These are phyloP conservation scores for Helotiales sp. DNA, from an alignment of 2,329 filamentous ascomycete species.

Conservation along the genomic window DNA sequence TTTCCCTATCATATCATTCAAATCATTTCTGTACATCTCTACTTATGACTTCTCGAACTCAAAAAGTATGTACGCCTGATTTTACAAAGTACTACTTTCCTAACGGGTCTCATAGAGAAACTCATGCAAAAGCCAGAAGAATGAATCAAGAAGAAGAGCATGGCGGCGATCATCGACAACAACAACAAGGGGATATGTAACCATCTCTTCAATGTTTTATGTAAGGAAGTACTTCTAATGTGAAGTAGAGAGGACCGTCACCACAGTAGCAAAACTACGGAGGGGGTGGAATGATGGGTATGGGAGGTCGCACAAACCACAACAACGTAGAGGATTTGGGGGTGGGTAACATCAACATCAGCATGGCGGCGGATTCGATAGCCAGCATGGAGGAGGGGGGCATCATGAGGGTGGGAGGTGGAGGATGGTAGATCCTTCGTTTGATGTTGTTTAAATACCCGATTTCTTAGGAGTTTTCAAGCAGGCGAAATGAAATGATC, in stretches of 20 bases:
- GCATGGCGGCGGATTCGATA: not conserved
- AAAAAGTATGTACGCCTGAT: not conserved
- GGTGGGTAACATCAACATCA: not conserved
- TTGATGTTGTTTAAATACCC: not conserved
- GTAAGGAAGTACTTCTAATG: not conserved
- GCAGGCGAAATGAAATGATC: not conserved
- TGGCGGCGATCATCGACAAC: not conserved
- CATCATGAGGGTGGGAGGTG: not conserved
- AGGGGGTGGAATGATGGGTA: not conserved
- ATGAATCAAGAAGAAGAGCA: conserved; percentile 15
- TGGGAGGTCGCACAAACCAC: not conserved
- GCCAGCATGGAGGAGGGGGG: not conserved
- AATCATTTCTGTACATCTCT: not conserved
- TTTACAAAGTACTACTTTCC: not conserved
- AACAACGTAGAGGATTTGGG: conserved; percentile 1
- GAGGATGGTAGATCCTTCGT: not conserved
- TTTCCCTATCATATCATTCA: not conserved
- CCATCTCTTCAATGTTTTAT: too few species aligned
- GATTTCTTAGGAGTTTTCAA: not conserved
- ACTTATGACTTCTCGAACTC: not conserved
- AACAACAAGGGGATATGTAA: conserved; percentile 4
- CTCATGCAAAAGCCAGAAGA: conserved; percentile 15
- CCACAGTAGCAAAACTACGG: conserved; percentile 6
- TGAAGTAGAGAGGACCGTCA: not conserved
- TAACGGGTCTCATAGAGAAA: conserved; percentile 11